Conservation (phyloP, 176 grass and related monocot genomes). For the Ampelocalamus luodianensis region DNA sequence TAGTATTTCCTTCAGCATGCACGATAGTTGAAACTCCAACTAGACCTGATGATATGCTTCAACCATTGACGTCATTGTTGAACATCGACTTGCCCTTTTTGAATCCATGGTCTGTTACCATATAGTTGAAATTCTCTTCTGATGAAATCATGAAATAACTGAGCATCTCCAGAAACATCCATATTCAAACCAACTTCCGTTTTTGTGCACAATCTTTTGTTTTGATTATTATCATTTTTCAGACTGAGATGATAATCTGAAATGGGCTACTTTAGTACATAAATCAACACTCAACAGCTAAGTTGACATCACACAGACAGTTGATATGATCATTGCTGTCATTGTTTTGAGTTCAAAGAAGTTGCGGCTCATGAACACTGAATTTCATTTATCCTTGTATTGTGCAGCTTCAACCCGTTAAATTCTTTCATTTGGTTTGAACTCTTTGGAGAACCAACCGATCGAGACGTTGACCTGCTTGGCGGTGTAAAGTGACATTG, state of each 20-base stretch:
- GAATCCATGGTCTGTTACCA: neutral
- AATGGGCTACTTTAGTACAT: neutral
- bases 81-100: neutral
- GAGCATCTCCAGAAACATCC: neutral
- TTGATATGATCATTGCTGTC: neutral
- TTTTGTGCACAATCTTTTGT: neutral
- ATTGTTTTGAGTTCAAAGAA: neutral
- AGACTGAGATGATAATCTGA: neutral
- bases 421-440: slow-evolving; percentile 94
- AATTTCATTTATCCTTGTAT: slow-evolving; percentile 11
- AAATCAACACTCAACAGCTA: neutral
- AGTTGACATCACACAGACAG: neutral
- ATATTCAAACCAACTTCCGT: neutral
- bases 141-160: neutral
- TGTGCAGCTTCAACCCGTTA: slow-evolving; percentile 79
- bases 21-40: neutral
- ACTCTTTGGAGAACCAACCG: slow-evolving; percentile 78
- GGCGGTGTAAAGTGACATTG: slow-evolving; percentile 72
- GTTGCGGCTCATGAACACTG: neutral
- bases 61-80: neutral
- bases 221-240: neutral
- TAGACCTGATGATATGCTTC: neutral
- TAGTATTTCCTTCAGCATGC: neutral
- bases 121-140: neutral
- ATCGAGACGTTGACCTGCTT: slow-evolving; percentile 85